Evolutionary conservation across 768 basidiomycete species (phyloP).

Genomic region (Coprinopsis sp.): DNA sequence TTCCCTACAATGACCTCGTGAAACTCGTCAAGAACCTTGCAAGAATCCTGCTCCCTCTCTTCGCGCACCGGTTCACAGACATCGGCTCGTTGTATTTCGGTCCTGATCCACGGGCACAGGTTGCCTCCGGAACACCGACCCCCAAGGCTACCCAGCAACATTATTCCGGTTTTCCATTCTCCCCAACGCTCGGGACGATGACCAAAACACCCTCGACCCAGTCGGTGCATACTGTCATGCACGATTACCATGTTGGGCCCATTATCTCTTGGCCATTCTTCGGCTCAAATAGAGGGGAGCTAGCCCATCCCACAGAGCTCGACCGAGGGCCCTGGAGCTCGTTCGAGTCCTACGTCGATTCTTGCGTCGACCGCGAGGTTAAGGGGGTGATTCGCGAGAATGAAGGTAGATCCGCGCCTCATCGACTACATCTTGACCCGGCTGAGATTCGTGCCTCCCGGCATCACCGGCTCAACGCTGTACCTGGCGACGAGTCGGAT

Average conservation of each 20-base stretch:
- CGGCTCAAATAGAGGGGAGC: slow-evolving; percentile 74
- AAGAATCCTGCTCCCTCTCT: slow-evolving; percentile 62
- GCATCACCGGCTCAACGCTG: slow-evolving; percentile 62
- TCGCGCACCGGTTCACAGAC: slow-evolving; percentile 68
- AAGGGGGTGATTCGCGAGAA: slow-evolving; percentile 70
- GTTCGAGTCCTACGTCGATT: slow-evolving; percentile 53
- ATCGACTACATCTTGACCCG: slow-evolving; percentile 76
- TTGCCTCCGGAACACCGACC: slow-evolving; percentile 36
- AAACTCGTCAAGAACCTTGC: slow-evolving; percentile 67
- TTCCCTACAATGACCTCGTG: slow-evolving; percentile 61
- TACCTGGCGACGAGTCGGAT: slow-evolving; percentile 71
- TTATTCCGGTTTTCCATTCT: slow-evolving; percentile 43
- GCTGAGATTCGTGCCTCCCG: slow-evolving; percentile 68
- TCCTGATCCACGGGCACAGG: slow-evolving; percentile 30
- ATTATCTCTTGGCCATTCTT: slow-evolving; percentile 93
- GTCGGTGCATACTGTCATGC: slow-evolving; percentile 16
- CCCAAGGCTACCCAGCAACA: slow-evolving; percentile 38
- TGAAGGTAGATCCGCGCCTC: slow-evolving; percentile 72
- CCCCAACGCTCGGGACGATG: slow-evolving; percentile 25
- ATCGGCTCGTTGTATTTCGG: slow-evolving; percentile 74
- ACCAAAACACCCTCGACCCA: slow-evolving; percentile 15
- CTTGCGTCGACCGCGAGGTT: slow-evolving; percentile 71
- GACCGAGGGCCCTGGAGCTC: slow-evolving; percentile 77
- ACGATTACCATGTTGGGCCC: slow-evolving; percentile 61
- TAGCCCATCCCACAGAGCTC: slow-evolving; percentile 61